Evolutionary conservation across 2,329 filamentous ascomycete genomes (phyloP), one percentile per base, ranked within the genome.

Genomic region (Paraphaeosphaeria sporulosa): DNA sequence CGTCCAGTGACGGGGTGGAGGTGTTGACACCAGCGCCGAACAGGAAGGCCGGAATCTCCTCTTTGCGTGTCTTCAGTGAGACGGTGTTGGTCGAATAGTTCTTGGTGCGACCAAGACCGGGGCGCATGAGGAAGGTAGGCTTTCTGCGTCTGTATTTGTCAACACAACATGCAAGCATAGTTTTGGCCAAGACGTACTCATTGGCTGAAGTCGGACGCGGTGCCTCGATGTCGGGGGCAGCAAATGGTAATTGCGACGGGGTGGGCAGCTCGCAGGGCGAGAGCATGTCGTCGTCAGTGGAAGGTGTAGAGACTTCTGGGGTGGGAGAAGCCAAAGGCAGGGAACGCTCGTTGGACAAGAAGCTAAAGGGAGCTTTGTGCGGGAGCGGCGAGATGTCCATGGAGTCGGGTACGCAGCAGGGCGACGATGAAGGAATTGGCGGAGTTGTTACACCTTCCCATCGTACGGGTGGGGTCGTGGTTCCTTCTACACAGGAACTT

Each of bases 331-430:
- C 90, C 90, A 1, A 47, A 34, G 93, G 92, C 32, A 92, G 79
- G 65, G 90, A 88, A 64, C 91, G 83, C 67, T 90, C 85, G 32
- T 84, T 77, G 49, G 42, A 46, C 25, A 82, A 74, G 64, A 84
- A 81, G 77, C 79, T 84, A 72, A 88, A 93, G 13, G 90, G 85
- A 32, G 86, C 83, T 82, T 97, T 97, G 82, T 97, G 93, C 47
- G 61, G 94, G 43, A 98, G 81, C 42, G 95, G 94, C 47, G 94
- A 97, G 78, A 97, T 89, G 73, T 98, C 94, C 93, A 98, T 97
- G 58, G 88, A 84, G 76, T 97, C 93, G 62, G 87, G 85, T 57
- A 84, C 79, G 38, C 86, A 85, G 57, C 87, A 87, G 7, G 94
- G 93, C 47, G 94, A 96, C 7, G 94, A 97, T 1, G 92, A 91